A percentile compares a stretch with the other conserved stretches of the same genome.
These are phyloP conservation scores for Mycena metata DNA, from an alignment of 768 basidiomycete genomes.

Conservation along the genomic window DNA sequence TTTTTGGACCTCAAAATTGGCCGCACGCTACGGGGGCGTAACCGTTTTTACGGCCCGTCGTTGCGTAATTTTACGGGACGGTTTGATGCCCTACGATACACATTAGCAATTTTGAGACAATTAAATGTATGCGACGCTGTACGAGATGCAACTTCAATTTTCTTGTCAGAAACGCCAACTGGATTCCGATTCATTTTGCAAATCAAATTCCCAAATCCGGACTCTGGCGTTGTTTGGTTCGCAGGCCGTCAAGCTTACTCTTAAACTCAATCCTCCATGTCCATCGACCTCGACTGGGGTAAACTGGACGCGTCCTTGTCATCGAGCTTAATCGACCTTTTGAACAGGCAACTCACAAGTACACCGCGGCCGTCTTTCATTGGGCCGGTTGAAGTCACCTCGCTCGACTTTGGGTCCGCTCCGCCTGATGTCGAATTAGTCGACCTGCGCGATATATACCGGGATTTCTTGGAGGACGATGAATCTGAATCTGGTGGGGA, in stretches of 20 bases:
- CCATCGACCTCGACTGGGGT: conserved; percentile 95
- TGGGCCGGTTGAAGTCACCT: conserved; percentile 89
- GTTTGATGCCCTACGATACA: no score
- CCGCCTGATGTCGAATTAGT: conserved; percentile 91
- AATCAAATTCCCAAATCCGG: no score
- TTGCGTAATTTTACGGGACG: no score
- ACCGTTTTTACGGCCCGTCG: no score
- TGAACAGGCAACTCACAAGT: conserved; percentile 83
- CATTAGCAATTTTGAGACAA: no score
- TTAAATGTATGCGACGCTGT: no score
- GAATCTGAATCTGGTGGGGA: conserved; percentile 66
- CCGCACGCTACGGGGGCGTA: no score
- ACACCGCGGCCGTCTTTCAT: conserved; percentile 92
- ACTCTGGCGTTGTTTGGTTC: conserved; percentile 22
- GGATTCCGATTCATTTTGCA: no score
- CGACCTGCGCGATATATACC: conserved; percentile 94
- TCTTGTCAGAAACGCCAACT: no score
- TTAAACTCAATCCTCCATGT: conserved; percentile 66
- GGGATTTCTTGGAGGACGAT: conserved; percentile 92
- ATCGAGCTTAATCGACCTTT: conserved; percentile 73
- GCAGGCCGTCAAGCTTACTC: background rate
- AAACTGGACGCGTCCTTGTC: conserved; percentile 83
- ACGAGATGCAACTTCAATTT: no score
- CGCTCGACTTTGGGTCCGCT: conserved; percentile 88
- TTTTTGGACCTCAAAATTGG: no score